phyloP scores from a whole-genome alignment of 1,284 basidiomycete genomes.

The Amylostereum areolatum region DNA sequence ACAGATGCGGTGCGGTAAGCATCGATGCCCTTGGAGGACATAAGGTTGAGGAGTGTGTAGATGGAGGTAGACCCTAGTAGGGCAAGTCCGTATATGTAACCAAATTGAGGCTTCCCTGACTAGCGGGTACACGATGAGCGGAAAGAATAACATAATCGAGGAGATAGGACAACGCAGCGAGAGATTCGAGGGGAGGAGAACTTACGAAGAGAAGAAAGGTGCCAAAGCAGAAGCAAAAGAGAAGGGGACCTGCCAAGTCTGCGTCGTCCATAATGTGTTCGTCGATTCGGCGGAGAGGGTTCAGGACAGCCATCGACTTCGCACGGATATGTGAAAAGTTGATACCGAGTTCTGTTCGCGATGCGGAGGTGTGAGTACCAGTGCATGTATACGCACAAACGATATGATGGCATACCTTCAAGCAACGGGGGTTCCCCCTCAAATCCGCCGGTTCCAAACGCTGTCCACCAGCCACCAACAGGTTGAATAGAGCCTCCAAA shows the following conservation, averaged over 20 bases:
- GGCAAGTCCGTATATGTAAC: slow-evolving; percentile 98
- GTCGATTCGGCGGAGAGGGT: slow-evolving; percentile 84
- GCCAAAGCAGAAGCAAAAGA: slow-evolving; percentile 94
- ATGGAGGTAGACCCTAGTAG: slow-evolving; percentile 92
- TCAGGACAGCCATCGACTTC: slow-evolving; percentile 94
- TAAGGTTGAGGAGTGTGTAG: slow-evolving; percentile 94
- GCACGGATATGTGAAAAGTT: slow-evolving; percentile 94
- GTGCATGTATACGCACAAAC: slow-evolving; percentile 1
- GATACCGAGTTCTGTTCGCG: slow-evolving; percentile 84
- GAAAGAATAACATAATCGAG: too few relatives aligned
- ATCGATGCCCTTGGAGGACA: slow-evolving; percentile 95
- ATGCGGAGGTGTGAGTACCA: not conserved
- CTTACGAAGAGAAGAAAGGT: slow-evolving; percentile 85
- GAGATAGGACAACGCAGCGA: slow-evolving; percentile 1
- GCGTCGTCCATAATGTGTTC: slow-evolving; percentile 99
- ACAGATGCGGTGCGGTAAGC: slow-evolving; percentile 95
- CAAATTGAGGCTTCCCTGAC: slow-evolving; percentile 98
- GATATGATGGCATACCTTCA: slow-evolving; percentile 58
- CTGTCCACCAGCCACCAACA: slow-evolving; percentile 84
- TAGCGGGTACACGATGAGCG: slow-evolving; percentile 24
- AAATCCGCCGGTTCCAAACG: slow-evolving; percentile 92
- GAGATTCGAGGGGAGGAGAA: slow-evolving; percentile 14
- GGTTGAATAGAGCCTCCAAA: slow-evolving; percentile 72
- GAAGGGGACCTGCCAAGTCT: slow-evolving; percentile 92
- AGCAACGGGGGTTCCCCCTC: slow-evolving; percentile 91